Evolutionary conservation across 352 stramenopile genomes (phyloP), one percentile per base, ranked within the genome.

Genomic region (Phytophthora capsici): DNA sequence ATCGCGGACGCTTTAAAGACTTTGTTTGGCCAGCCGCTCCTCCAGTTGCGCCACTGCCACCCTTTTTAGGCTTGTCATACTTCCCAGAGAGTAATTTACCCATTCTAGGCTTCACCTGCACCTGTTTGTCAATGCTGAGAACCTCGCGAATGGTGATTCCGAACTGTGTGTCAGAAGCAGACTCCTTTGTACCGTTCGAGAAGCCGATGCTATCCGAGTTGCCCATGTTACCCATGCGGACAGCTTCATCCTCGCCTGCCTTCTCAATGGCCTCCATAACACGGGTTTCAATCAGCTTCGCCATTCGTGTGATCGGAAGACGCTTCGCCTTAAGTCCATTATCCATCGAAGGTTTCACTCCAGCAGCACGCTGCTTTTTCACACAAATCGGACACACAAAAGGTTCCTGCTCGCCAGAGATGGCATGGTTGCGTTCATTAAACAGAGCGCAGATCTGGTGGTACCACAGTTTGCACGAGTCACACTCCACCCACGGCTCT

Each of bases 381-480:
- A 93, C 85, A 63, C 88, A 95, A 54, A 95, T 91, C 4, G 88
- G 88, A 30, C 88, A 95, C 49, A 95, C 88, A 40, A 95, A 95
- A 10, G 83, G 82, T 58, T 95, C 84, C 60, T 95, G 88, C 56
- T 95, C 88, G 2, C 88, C 88, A 12, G 88, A 95, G 36, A 95
- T 95, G 0, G 96, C 95, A 73, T 99, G 98, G 63, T 99, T 98
- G 2, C 97, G 84, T 59, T 97, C 97, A 72, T 99, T 99, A 76
- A 99, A 99, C 10, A 99, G 85, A 26, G 96, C 97, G 75, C 98
- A 99, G 65, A 99, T 99, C 63, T 99, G 97, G 77, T 99, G 98
- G 43, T 99, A 98, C 97, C 98, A 99, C 26, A 98, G 71, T 50
- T 99, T 98, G 73, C 98, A 99, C 22, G 88, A 91, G 64, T 99